These are phyloP conservation scores for Abrus precatorius DNA, from an alignment of 306 rosid species.

Conservation along the genomic window DNA sequence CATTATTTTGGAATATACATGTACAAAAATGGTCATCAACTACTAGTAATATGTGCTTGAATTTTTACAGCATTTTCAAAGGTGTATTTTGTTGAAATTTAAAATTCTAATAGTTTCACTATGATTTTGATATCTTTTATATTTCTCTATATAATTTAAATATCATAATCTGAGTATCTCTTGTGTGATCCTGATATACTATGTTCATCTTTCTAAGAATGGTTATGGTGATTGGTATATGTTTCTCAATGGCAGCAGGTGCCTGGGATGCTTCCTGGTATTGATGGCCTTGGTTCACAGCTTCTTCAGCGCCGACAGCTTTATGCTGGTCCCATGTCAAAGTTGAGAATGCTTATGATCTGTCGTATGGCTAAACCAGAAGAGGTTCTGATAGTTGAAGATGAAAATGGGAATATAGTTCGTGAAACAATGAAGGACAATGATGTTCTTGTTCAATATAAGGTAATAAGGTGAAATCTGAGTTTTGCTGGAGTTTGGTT, in stretches of 20 bases:
- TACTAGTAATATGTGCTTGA: neutral
- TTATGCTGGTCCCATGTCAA: conserved; percentile 86
- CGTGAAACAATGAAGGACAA: conserved; percentile 98
- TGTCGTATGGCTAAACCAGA: conserved; percentile 99
- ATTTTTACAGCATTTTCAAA: neutral
- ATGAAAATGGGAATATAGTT: conserved; percentile 97
- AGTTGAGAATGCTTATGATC: conserved; percentile 96
- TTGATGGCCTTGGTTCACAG: conserved; percentile 85
- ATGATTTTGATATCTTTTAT: neutral
- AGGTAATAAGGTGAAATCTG: conserved; percentile 60
- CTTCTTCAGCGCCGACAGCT: conserved; percentile 85
- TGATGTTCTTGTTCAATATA: conserved; percentile 97
- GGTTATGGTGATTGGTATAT: neutral
- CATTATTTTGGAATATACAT: neutral
- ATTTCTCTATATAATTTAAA: neutral
- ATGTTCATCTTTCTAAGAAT: conserved; percentile 1
- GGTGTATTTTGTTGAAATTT: neutral
- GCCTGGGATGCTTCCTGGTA: conserved; percentile 68
- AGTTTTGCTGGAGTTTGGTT: conserved; percentile 33
- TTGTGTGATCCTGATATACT: neutral
- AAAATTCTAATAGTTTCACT: neutral
- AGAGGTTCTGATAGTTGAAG: conserved; percentile 98
- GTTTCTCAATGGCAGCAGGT: conserved; percentile 53
- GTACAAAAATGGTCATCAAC: neutral
- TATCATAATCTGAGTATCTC: neutral